Evolutionary conservation across 495 filamentous ascomycete genomes (phyloP), one percentile per base, ranked within the genome.

Genomic region (Evernia prunastri): DNA sequence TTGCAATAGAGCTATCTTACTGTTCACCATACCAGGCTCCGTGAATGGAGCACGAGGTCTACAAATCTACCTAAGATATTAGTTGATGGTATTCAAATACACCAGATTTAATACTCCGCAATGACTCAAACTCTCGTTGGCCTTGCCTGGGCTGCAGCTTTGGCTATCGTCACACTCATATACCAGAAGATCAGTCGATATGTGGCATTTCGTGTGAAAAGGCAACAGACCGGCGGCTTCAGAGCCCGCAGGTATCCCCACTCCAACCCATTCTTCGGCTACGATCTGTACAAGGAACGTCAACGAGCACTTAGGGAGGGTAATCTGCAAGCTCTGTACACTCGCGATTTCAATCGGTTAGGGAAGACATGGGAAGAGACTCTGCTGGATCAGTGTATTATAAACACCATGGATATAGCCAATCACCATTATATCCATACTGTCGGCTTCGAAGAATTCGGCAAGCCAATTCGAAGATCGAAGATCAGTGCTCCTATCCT

Each of bases 401-500:
- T 47, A 47, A 47, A 47, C 43, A 47, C 43, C 43, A 47, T 47
- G 43, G 43, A 47, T 47, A 47, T 47, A 47, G 43, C 43, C 9
- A 47, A 47, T 23, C 20, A 47, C 43, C 43, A 47, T 23, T 47
- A 47, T 47, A 47, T 47, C 43, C 43, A 47, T 47, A 47, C 43
- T 47, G 43, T 47, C 43, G 43, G 43, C 4, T 47, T 47, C 23
- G 43, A 47, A 47, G 43, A 47, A 1, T 47, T 47, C 43, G 43
- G 43, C 43, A 47, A 47, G 43, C 43, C 43, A 11, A n/a, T n/a
- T n/a, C n/a, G 18, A 43, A 43, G 42, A 43, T 43, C 42, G 9
- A 43, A 43, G 42, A 43, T 43, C 42, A 43, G 42, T 43, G 42
- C 42, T 43, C 42, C 42, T n/a, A 43, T 43, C 63, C 62, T 43